Conservation (phyloP, 306 rosid genomes). For the Mimosa pudica region DNA sequence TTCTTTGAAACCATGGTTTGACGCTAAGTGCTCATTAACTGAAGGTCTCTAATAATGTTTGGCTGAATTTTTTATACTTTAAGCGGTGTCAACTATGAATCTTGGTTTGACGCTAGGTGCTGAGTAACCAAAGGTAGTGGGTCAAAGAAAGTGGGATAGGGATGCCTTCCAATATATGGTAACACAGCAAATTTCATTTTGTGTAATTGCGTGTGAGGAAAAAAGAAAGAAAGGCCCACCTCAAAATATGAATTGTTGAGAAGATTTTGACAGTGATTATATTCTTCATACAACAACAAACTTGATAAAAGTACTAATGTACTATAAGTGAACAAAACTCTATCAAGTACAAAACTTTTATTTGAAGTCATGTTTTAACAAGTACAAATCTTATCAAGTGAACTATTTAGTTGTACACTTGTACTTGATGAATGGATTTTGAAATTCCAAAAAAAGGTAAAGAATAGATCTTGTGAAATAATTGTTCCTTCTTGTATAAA, state of each 20-base stretch:
- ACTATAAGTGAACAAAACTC: not conserved
- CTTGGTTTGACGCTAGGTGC: too few relatives aligned
- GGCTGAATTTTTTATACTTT: too few relatives aligned
- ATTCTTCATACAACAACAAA: not conserved
- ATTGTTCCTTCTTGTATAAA: not conserved
- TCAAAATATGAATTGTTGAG: not conserved
- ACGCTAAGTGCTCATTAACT: too few relatives aligned
- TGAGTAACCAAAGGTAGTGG: conserved; percentile 25
- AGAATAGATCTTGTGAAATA: not conserved
- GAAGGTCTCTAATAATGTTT: too few relatives aligned
- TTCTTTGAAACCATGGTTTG: too few relatives aligned
- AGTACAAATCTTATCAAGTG: not conserved
- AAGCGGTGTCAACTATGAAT: too few relatives aligned
- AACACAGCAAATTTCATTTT: too few relatives aligned
- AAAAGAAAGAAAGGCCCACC: not conserved
- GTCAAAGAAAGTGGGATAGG: conserved; percentile 31
- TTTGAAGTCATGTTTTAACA: not conserved
- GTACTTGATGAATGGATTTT: not conserved
- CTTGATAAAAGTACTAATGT: not conserved
- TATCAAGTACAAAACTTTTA: not conserved
- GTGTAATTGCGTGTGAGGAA: not conserved
- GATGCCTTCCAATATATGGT: not conserved
- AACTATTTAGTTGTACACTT: not conserved
- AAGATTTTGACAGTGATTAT: not conserved
- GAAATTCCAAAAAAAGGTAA: too few relatives aligned